Evolutionary conservation across 441 rosid species (phyloP), one percentile per base, ranked within the genome.

Genomic region (Croton setiger): DNA sequence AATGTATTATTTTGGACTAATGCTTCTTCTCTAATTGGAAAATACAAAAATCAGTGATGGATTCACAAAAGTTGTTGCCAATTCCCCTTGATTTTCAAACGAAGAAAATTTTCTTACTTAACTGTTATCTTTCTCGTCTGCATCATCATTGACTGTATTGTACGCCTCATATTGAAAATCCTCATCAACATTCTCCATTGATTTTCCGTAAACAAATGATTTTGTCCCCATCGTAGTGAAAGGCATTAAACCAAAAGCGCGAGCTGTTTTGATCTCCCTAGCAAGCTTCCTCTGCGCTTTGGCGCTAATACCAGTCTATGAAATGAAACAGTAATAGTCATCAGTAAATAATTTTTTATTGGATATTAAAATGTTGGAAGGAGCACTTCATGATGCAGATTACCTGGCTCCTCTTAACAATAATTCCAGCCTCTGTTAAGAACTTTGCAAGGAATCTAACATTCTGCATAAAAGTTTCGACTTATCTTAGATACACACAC

Each of bases 201-300:
- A 75, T 74, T 51, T 82, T 35, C 93, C 92, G 60, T 66, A 85
- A 35, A 66, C 67, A 69, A 93, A 93, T 7, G 92, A 78, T 74
- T 91, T 93, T 15, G 89, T 88, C 36, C 97, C 98, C 97, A 93
- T 93, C 4, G 96, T 88, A 7, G 91, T 88, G 81, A 93, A 91
- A 53, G 97, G 96, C 88, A 91, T 81, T 60, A 91, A 80, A 35
- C 97, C 96, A 37, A 93, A 87, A 31, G 94, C 96, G 64, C 97
- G 81, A 4, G 98, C 97, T 5, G 89, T 93, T 79, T 91, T 93
- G 76, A 91, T 93, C 89, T 93, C 96, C 81, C 96, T 83, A 0
- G 97, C 98, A 52, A 93, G 72, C 87, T 87, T 91, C 79, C 96
- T 84, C 78, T 91, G 97, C 11, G 96, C 97, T 78, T 88, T 93